Conservation (phyloP, 305 asterid genomes). For the Fraxinus platypoda region DNA sequence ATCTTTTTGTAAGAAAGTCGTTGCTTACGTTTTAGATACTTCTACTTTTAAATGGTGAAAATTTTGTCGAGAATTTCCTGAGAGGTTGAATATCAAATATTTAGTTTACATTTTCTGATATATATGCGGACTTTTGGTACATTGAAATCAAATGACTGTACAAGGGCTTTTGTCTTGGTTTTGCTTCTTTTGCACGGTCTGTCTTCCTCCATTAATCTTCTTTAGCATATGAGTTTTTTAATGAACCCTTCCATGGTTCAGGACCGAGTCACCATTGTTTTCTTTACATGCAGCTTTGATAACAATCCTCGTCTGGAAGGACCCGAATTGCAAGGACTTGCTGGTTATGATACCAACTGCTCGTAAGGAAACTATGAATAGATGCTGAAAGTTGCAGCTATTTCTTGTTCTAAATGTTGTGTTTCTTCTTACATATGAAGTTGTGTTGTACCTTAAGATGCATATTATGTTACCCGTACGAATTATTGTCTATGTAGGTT, state of each 20-base stretch:
- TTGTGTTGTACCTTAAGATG: constrained; percentile 18
- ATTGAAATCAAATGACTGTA: background rate
- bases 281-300: constrained; percentile 59
- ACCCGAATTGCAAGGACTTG: constrained; percentile 87
- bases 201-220: background rate
- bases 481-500: constrained; percentile 23
- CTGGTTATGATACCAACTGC: constrained; percentile 80
- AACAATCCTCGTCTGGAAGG: constrained; percentile 91
- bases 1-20: background rate
- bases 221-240: background rate
- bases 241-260: background rate
- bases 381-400: constrained; percentile 24
- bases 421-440: constrained; percentile 22
- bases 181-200: background rate
- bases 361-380: constrained; percentile 33
- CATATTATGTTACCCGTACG: background rate
- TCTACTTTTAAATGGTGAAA: background rate
- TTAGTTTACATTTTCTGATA: background rate
- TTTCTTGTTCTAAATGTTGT: constrained; percentile 22
- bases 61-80: background rate
- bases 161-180: background rate
- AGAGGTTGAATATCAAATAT: background rate
- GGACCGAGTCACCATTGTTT: background rate
- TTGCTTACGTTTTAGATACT: background rate
- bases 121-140: background rate